A percentile compares a stretch with the other conserved stretches of the same genome.
Conservation (phyloP, 2,329 filamentous ascomycete genomes). For the Seiridium unicorne region DNA sequence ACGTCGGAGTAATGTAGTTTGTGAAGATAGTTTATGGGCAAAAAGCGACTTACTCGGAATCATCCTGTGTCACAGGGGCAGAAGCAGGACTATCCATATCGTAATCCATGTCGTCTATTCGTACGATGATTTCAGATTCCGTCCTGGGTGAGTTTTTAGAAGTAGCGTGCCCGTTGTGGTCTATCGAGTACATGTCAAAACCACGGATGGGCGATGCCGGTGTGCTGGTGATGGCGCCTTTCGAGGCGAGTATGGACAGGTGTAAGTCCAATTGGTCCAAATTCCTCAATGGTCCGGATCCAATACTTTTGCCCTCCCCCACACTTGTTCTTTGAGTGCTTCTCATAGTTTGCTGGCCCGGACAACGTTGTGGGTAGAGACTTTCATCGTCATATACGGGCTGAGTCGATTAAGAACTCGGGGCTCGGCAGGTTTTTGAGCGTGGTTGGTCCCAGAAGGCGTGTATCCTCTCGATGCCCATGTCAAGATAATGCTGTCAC, state of each 20-base stretch:
- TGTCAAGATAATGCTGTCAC: conserved; percentile 17
- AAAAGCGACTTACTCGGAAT: conserved; percentile 23
- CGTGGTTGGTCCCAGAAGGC: conserved; percentile 7
- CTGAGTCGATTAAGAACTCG: conserved; percentile 22
- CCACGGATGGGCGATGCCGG: conserved; percentile 19
- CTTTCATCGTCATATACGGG: conserved; percentile 28
- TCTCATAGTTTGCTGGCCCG: conserved; percentile 27
- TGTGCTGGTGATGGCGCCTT: conserved; percentile 17
- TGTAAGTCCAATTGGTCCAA: conserved; percentile 26
- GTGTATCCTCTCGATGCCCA: conserved; percentile 16
- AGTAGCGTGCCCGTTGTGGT: conserved; percentile 15
- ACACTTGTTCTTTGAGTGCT: conserved; percentile 21
- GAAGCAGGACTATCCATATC: conserved; percentile 17
- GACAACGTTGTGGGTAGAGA: conserved; percentile 16
- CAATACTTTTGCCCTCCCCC: conserved; percentile 23
- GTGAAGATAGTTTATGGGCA: too few species aligned
- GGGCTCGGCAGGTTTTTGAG: conserved; percentile 19
- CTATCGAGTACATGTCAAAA: conserved; percentile 17
- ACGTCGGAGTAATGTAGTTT: too few species aligned
- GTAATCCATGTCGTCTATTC: conserved; percentile 25
- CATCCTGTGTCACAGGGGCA: conserved; percentile 13
- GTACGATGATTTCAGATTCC: conserved; percentile 29
- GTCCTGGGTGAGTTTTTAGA: conserved; percentile 23
- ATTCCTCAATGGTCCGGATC: conserved; percentile 20
- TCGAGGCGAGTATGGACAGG: conserved; percentile 22